Base-by-base conservation (phyloP, 2,329 filamentous ascomycete species). In the Penicillium hordei region DNA sequence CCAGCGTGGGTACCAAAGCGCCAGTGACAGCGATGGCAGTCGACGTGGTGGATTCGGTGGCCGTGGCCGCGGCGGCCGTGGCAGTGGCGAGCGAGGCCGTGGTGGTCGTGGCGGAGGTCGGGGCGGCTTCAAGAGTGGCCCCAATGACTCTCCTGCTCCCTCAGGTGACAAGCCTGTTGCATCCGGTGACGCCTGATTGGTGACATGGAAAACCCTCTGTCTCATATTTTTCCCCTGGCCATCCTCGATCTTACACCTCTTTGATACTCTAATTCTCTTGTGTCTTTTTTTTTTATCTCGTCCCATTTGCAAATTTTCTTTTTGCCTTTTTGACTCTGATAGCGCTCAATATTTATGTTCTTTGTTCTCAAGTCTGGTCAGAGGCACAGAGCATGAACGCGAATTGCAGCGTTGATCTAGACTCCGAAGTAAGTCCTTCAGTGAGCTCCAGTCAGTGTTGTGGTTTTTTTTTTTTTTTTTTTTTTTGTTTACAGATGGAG, bases 1-100 rank as follows among this genome's bases (percentile, higher is more conserved):
- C 63, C 83, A 84, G 57, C 89, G 89, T 66, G 91, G 91, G 59
- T 96, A 96, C 79, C 88, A 91, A 66, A 95, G 91, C 70, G 91
- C 90, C 58, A 93, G 88, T 59, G 87, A 89, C 70, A 90, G 88
- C 65, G 90, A 92, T 69, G 81, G 82, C 62, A 88, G 90, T 59
- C 82, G 85, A 53, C 80, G 83, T 66, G 79, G 83, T 63, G 77
- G 78, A 55, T 89, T 87, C 70, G 88, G 81, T 56, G 78, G 79
- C 55, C 77, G 84, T 56, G 80, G 83, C 60, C 79, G 83, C 61
- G 78, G 81, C 60, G 78, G 81, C 60, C 68, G 69, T 27, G 60
- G 70, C 44, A 67, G 83, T 60, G 78, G 81, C 61, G 82, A 83
- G 58, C 77, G 80, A 61, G 82, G 81, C 50, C 76, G 85, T 46